Conservation (phyloP, 768 basidiomycete genomes). For the Kwoniella dejecticola region DNA sequence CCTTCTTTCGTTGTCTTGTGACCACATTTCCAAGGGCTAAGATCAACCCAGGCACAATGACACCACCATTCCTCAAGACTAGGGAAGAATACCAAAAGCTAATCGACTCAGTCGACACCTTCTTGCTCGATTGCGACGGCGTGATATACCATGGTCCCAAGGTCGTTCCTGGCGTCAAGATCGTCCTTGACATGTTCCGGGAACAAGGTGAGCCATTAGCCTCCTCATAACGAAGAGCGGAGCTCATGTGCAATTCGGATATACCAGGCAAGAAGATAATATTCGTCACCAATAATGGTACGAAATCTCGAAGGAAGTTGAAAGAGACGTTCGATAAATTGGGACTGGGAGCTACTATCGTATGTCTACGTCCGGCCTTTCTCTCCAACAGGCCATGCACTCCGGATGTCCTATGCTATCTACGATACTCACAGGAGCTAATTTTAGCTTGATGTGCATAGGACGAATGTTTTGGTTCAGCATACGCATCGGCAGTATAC, state of each 20-base stretch:
- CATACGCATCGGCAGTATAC: conserved; percentile 80
- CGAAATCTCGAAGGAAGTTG: conserved; percentile 83
- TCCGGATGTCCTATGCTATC: too few relatives aligned
- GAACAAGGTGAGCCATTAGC: conserved; percentile 63
- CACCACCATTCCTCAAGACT: conserved; percentile 34
- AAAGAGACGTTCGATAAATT: conserved; percentile 89
- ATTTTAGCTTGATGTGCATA: too few relatives aligned
- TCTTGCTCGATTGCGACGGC: conserved; percentile 95
- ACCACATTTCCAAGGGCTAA: not conserved
- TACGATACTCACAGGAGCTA: too few relatives aligned
- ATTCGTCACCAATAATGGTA: conserved; percentile 97
- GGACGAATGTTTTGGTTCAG: conserved; percentile 97
- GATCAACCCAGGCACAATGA: conserved; percentile 6
- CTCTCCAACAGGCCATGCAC: too few relatives aligned
- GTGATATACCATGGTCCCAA: conserved; percentile 87
- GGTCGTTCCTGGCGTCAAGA: conserved; percentile 73
- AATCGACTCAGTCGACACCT: conserved; percentile 76
- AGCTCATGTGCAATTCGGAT: not conserved
- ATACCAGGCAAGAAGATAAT: conserved; percentile 73
- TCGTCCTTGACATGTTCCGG: conserved; percentile 74
- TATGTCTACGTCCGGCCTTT: too few relatives aligned
- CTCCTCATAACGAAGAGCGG: not conserved
- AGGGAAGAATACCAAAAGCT: conserved; percentile 56
- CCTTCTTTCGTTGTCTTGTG: too few relatives aligned
- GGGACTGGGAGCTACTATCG: conserved; percentile 79